Evolutionary conservation across 495 filamentous ascomycete species (phyloP), one percentile per base, ranked within the genome.

Genomic region (Poronia punctata): DNA sequence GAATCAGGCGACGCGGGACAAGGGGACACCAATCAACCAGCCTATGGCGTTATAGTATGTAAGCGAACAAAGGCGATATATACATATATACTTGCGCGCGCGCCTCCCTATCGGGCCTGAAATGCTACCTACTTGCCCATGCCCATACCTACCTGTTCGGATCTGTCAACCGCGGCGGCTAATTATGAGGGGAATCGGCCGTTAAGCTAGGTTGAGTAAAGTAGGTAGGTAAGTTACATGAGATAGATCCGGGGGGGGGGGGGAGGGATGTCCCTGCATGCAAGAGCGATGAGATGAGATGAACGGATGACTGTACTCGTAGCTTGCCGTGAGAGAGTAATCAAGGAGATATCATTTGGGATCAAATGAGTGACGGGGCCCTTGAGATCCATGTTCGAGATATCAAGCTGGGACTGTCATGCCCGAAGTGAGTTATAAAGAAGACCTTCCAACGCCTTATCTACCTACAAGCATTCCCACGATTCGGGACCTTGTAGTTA

Each of bases 121-220:
- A 23, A 26, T 30, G 31, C 17, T 22, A 43, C n/a, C n/a, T n/a
- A n/a, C n/a, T n/a, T n/a, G n/a, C n/a, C n/a, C n/a, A n/a, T n/a
- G n/a, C n/a, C n/a, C n/a, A n/a, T n/a, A n/a, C n/a, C n/a, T n/a
- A n/a, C 32, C 40, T 30, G 24, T 36, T 36, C 40, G 32, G 40
- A 43, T 43, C 16, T 28, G 40, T 35, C 19, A 35, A 35, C 31
- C 40, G 40, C 40, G 30, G 32, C 40, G 40, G 40, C 40, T 43
- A 43, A 43, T n/a, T 43, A 43, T 34, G 23, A 19, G 21, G 35
- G 22, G 11, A 43, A 20, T 21, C 19, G 18, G 8, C 3, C 24
- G 22, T 34, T 21, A 20, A 11, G 19, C 20, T 10, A 26, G 14
- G 22, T n/a, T n/a, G n/a, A n/a, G n/a, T n/a, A n/a, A n/a, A n/a